Conservation (phyloP, 352 stramenopile species). For the Phytophthora pinifolia region DNA sequence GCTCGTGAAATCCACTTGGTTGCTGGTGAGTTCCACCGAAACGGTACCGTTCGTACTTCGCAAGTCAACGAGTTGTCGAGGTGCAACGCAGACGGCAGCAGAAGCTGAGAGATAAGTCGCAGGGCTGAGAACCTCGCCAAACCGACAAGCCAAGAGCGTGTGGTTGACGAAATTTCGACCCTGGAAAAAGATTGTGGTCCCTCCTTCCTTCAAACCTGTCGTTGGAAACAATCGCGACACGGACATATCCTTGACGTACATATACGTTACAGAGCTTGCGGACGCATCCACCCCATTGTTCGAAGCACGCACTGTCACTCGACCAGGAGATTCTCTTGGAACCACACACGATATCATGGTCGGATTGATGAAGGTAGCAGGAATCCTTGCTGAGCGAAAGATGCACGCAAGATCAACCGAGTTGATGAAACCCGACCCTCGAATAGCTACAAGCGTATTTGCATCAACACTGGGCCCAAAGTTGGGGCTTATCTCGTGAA, state of each 20-base stretch:
- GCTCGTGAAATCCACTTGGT: constrained; percentile 82
- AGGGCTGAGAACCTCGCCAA: constrained; percentile 65
- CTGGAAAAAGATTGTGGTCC: constrained; percentile 89
- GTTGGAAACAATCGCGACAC: constrained; percentile 76
- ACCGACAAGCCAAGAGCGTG: constrained; percentile 85
- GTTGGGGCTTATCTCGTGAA: constrained; percentile 50
- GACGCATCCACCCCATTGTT: constrained; percentile 84
- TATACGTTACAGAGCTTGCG: constrained; percentile 42
- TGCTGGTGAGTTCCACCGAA: constrained; percentile 81
- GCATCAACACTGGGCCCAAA: constrained; percentile 55
- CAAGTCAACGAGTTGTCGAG: constrained; percentile 58
- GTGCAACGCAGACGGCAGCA: constrained; percentile 79
- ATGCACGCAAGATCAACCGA: constrained; percentile 55
- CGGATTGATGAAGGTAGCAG: constrained; percentile 50
- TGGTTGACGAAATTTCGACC: constrained; percentile 95
- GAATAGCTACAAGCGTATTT: constrained; percentile 64
- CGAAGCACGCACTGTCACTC: constrained; percentile 72
- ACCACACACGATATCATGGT: constrained; percentile 58
- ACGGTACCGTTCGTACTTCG: constrained; percentile 49
- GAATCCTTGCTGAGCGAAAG: constrained; percentile 38
- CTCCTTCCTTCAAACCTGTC: constrained; percentile 70
- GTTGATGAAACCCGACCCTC: constrained; percentile 62
- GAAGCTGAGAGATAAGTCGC: constrained; percentile 83
- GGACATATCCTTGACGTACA: constrained; percentile 86
- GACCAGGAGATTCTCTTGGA: constrained; percentile 56